Evolutionary conservation across 106 monocot genomes (phyloP).

Genomic region (Acanthochlamys bracteata): DNA sequence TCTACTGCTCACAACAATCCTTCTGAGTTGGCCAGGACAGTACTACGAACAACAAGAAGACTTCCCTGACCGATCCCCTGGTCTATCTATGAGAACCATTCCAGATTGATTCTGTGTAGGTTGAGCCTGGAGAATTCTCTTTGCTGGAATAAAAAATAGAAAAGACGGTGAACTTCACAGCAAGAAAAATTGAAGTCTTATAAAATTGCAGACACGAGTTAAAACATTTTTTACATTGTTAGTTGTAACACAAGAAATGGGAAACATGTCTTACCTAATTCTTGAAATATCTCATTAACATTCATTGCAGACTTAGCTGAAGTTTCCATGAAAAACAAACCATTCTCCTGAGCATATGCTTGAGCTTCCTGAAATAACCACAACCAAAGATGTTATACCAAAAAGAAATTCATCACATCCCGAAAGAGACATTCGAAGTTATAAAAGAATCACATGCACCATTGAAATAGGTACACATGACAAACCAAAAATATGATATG

Average conservation of each 20-base stretch:
- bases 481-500: no score
- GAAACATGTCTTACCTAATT: slow-evolving; percentile 31
- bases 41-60: slow-evolving; percentile 49
- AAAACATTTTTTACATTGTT: neutral
- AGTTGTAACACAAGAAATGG: neutral
- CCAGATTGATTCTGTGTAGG: slow-evolving; percentile 35
- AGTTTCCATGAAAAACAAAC: slow-evolving; percentile 64
- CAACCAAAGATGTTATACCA: neutral
- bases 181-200: no score
- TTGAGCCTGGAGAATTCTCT: slow-evolving; percentile 35
- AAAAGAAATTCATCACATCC: neutral
- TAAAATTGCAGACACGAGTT: no score
- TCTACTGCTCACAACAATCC: neutral
- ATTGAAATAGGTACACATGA: no score
- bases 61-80: slow-evolving; percentile 3
- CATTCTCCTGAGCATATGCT: slow-evolving; percentile 61
- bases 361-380: slow-evolving; percentile 38
- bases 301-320: slow-evolving; percentile 58
- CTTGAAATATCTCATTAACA: slow-evolving; percentile 57
- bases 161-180: neutral
- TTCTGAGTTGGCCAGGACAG: neutral
- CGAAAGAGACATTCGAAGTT: neutral
- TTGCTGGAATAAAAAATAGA: slow-evolving; percentile 31
- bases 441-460: no score
- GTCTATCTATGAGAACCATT: slow-evolving; percentile 32